Evolutionary conservation across 2,329 filamentous ascomycete species (phyloP), one percentile per base, ranked within the genome.

Genomic region (Pestalotiopsis sp.): DNA sequence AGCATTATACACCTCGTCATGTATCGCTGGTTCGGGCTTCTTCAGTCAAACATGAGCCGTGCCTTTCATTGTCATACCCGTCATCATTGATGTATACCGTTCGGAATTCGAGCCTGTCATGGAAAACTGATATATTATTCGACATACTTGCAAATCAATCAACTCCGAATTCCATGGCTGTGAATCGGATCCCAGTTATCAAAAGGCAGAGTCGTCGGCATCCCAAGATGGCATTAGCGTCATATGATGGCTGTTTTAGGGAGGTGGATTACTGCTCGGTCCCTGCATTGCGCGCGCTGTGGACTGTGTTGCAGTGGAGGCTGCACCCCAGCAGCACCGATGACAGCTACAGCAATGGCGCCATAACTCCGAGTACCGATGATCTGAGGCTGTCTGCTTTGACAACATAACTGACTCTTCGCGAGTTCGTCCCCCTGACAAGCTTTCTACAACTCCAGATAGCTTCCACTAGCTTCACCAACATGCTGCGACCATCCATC

Each of bases 401-500:
- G 20, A 23, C 45, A 52, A 52, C 45, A 52, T 4, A 52, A n/a
- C 23, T 23, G 23, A 23, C n/a, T 52, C 45, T n/a, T 17, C 20
- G 45, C 45, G n/a, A 52, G 45, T n/a, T n/a, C 17, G 6, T 3
- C 45, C 1, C n/a, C 45, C 17, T 52, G 7, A 52, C 31, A 41
- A 62, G 31, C 27, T 12, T n/a, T 62, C 14, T 62, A 14, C 31
- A 62, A 4, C 20, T 6, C 2, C 11, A 59, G 20, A 9, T 4
- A 36, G 59, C 31, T 20, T n/a, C 31, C 17, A n/a, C 58, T 20
- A 62, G n/a, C n/a, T n/a, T 14, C n/a, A 62, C 13, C 11, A 62
- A 38, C 61, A 64, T 64, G 61, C 20, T 64, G 61, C 39, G 61
- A 45, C 25, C 61, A 7, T 17, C 61, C n/a, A 25, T 64, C 39